A percentile compares a stretch with the other conserved stretches of the same genome.
These are phyloP conservation scores for Hypomontagnella monticulosa DNA, from an alignment of 495 filamentous ascomycete species.

Conservation along the genomic window DNA sequence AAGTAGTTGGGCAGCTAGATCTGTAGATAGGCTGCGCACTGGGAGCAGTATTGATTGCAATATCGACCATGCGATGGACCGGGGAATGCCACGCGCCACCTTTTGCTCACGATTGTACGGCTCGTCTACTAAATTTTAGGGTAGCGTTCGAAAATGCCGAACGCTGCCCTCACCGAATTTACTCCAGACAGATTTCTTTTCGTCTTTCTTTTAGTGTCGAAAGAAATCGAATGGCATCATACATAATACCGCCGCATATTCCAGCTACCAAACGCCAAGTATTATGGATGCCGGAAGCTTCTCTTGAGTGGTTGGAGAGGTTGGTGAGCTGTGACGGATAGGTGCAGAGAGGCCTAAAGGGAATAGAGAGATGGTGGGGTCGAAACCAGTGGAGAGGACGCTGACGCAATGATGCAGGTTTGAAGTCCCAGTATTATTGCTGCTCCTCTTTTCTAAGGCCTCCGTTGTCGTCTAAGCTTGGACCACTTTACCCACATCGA, in stretches of 20 bases:
- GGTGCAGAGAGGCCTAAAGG: constrained; percentile 30
- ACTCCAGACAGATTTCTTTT: constrained; percentile 6
- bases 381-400: constrained; percentile 39
- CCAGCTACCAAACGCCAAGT: constrained; percentile 25
- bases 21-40: constrained; percentile 27
- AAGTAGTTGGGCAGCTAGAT: constrained; percentile 34
- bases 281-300: constrained; percentile 10
- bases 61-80: constrained; percentile 32
- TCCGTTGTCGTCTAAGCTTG: constrained; percentile 24
- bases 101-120: constrained; percentile 33
- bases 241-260: constrained; percentile 23
- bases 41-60: constrained; percentile 9
- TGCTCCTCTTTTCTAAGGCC: constrained; percentile 26
- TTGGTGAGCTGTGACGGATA: constrained; percentile 32
- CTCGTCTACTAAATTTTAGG: no score
- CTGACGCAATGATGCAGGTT: constrained; percentile 42
- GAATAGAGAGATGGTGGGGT: constrained; percentile 35
- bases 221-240: constrained; percentile 40
- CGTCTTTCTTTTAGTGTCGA: constrained; percentile 7
- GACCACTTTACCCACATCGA: constrained; percentile 13
- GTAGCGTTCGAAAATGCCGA: constrained; percentile 33
- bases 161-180: constrained; percentile 24
- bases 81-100: constrained; percentile 36
- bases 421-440: constrained; percentile 12
- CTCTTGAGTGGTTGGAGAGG: constrained; percentile 21